A percentile compares a stretch with the other conserved stretches of the same genome.
Conservation (phyloP, 176 grass and related monocot species). For the Rhynchospora breviuscula region DNA sequence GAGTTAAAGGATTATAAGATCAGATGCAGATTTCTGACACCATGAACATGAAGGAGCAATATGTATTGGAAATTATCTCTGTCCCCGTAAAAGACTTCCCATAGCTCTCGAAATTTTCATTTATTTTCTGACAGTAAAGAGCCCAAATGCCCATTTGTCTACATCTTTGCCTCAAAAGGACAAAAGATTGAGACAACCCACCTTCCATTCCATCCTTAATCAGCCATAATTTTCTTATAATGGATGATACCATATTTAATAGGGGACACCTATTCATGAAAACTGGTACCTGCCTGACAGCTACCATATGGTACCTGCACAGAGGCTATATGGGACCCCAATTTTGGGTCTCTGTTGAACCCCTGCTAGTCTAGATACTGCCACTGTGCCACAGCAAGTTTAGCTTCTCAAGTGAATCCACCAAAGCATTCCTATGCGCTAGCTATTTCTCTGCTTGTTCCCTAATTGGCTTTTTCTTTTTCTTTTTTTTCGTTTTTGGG, state of each 20-base stretch:
- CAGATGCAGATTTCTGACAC: background rate
- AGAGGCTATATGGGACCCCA: background rate
- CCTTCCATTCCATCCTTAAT: slow-evolving; percentile 11
- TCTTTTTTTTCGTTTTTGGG: no score
- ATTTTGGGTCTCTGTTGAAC: background rate
- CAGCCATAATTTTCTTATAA: background rate
- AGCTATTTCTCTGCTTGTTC: background rate
- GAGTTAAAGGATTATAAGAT: background rate
- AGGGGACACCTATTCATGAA: background rate
- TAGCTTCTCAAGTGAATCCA: background rate
- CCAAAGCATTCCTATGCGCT: background rate
- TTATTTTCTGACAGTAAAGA: slow-evolving; percentile 12
- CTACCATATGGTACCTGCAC: background rate
- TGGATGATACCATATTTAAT: background rate
- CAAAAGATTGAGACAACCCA: background rate
- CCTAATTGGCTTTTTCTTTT: background rate
- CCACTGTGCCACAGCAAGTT: background rate
- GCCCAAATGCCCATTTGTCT: background rate
- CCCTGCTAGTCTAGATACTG: background rate
- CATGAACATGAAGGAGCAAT: background rate
- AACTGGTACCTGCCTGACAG: background rate
- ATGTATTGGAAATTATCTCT: background rate
- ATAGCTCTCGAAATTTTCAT: background rate
- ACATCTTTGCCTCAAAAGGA: background rate
- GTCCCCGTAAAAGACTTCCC: background rate